A percentile compares a stretch with the other conserved stretches of the same genome.
phyloP scores from a whole-genome alignment of 257 asterid species.

The Nemophila menziesii region DNA sequence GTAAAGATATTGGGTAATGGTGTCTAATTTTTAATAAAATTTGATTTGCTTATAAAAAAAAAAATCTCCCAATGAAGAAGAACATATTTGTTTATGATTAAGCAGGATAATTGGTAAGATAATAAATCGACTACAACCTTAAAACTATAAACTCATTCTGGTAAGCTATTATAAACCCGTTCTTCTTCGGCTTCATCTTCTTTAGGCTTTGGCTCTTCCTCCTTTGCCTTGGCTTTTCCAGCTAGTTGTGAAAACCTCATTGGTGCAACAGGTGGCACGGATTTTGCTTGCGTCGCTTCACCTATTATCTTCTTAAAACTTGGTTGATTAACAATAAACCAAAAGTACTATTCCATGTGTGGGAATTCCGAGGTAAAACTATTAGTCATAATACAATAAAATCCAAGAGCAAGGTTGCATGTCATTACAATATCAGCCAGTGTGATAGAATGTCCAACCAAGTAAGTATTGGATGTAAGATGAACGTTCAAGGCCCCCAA shows the following conservation, averaged over 20 bases:
- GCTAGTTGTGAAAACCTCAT: slow-evolving; percentile 59
- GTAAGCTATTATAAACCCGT: no score
- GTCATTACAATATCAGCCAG: slow-evolving; percentile 68
- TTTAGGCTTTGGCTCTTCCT: slow-evolving; percentile 43
- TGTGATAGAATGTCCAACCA: slow-evolving; percentile 77
- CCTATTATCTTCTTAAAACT: slow-evolving; percentile 65
- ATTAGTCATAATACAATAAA: slow-evolving; percentile 42
- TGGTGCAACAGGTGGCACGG: slow-evolving; percentile 59
- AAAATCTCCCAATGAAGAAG: no score
- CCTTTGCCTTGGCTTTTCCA: slow-evolving; percentile 57
- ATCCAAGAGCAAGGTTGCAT: slow-evolving; percentile 47
- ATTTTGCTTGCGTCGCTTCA: slow-evolving; percentile 42
- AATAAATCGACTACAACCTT: no score
- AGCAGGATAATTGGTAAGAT: no score
- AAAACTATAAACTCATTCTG: no score
- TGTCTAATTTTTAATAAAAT: no score
- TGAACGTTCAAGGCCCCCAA: slow-evolving; percentile 64
- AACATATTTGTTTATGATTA: no score
- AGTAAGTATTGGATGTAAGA: slow-evolving; percentile 67
- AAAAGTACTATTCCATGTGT: slow-evolving; percentile 79
- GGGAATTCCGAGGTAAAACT: slow-evolving; percentile 82
- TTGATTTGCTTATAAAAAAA: no score
- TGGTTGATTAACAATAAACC: slow-evolving; percentile 88
- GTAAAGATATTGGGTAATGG: no score
- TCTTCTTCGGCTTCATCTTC: slow-evolving; percentile 44